phyloP scores from a whole-genome alignment of 768 basidiomycete species.

The Termitomyces sp. region DNA sequence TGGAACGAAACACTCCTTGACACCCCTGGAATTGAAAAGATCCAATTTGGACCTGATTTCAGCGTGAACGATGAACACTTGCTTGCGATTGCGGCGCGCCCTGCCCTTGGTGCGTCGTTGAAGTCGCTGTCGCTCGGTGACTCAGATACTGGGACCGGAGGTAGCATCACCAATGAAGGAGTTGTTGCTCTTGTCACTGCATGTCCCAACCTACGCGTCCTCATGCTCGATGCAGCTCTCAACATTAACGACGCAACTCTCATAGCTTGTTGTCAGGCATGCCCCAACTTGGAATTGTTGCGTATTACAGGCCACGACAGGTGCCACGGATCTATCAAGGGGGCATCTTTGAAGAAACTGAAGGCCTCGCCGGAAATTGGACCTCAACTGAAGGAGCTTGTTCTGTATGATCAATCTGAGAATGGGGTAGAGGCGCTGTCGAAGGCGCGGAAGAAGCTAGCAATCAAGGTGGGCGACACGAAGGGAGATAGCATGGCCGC shows the following conservation, averaged over 20 bases:
- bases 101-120: neutral
- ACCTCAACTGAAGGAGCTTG: too few species aligned
- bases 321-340: neutral
- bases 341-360: too few species aligned
- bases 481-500: neutral
- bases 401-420: too few species aligned
- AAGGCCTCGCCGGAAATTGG: too few species aligned
- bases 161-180: neutral
- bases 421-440: too few species aligned
- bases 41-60: neutral
- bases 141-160: neutral
- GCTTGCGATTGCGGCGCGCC: too few species aligned
- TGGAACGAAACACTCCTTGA: neutral
- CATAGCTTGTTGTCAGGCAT: neutral
- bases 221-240: neutral
- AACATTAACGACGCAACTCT: neutral
- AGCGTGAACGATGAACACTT: neutral
- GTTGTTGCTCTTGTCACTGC: neutral
- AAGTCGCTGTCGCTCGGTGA: neutral
- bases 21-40: neutral
- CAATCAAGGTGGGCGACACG: neutral
- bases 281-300: neutral
- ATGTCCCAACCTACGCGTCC: neutral
- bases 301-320: neutral
- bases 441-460: neutral